These are phyloP conservation scores for Tirmania nivea DNA, from an alignment of 495 filamentous ascomycete genomes.

Conservation along the genomic window DNA sequence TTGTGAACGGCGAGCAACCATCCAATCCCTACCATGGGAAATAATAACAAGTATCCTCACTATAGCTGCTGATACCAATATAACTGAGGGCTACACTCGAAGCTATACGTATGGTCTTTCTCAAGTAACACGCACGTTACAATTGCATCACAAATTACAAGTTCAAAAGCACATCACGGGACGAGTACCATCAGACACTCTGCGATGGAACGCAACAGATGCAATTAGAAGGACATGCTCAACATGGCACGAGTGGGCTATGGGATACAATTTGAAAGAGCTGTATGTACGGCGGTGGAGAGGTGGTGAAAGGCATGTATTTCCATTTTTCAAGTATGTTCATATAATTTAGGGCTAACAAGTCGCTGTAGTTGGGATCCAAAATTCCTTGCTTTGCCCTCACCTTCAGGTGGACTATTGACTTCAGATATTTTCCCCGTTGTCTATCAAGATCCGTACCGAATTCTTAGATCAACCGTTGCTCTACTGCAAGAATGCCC, in stretches of 20 bases:
- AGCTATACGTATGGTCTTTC: slow-evolving; percentile 31
- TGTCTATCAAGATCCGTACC: slow-evolving; percentile 32
- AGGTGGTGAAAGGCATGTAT: slow-evolving; percentile 26
- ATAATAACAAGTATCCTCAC: slow-evolving; percentile 29
- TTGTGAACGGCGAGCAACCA: slow-evolving; percentile 5
- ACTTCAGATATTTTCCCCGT: slow-evolving; percentile 22
- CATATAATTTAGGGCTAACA: neutral
- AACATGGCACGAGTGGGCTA: slow-evolving; percentile 32
- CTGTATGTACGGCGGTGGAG: slow-evolving; percentile 31
- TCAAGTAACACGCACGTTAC: slow-evolving; percentile 25
- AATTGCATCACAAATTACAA: slow-evolving; percentile 13
- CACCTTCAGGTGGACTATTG: slow-evolving; percentile 19
- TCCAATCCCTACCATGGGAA: slow-evolving; percentile 30
- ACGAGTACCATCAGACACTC: slow-evolving; percentile 25
- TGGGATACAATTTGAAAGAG: slow-evolving; percentile 26
- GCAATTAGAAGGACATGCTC: slow-evolving; percentile 27
- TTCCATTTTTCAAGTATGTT: neutral
- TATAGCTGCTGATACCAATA: slow-evolving; percentile 26
- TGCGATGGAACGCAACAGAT: slow-evolving; percentile 28
- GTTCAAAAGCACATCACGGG: slow-evolving; percentile 30
- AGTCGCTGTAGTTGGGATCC: neutral
- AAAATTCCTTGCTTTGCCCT: neutral
- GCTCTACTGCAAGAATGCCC: slow-evolving; percentile 24
- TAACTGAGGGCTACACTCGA: slow-evolving; percentile 16
- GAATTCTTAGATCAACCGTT: slow-evolving; percentile 26